These are phyloP conservation scores for Mycosarcoma mackinlayi DNA, from an alignment of 1,284 basidiomycete species.

Conservation along the genomic window DNA sequence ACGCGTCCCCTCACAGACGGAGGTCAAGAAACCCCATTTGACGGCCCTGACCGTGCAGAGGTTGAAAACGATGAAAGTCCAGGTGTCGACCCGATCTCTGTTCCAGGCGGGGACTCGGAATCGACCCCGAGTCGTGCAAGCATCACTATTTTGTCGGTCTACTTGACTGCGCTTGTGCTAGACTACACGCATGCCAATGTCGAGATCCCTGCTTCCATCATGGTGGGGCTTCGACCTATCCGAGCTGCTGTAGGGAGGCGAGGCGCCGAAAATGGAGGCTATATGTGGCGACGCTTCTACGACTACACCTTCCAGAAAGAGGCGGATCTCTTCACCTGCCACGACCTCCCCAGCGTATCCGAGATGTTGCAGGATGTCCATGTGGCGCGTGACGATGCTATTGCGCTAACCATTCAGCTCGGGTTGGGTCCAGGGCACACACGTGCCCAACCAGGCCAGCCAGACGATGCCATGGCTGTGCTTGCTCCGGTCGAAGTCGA, in stretches of 20 bases:
- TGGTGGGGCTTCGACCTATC: conserved; percentile 51
- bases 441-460: not conserved
- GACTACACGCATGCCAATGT: conserved; percentile 50
- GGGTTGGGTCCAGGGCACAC: conserved; percentile 49
- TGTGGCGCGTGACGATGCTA: conserved; percentile 44
- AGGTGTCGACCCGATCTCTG: conserved; percentile 5
- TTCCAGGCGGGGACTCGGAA: not conserved
- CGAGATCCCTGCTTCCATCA: conserved; percentile 53
- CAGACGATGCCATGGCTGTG: conserved; percentile 6
- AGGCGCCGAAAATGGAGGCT: conserved; percentile 32
- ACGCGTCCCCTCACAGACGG: conserved; percentile 13
- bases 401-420: conserved; percentile 61
- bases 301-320: conserved; percentile 51
- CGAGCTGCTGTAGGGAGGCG: conserved; percentile 16
- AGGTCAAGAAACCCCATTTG: not conserved
- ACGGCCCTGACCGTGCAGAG: not conserved
- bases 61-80: not conserved
- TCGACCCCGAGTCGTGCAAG: conserved; percentile 4
- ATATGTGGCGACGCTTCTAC: conserved; percentile 50
- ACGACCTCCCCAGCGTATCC: conserved; percentile 52
- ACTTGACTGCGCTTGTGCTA: conserved; percentile 51
- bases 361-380: conserved; percentile 43
- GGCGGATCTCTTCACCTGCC: conserved; percentile 56
- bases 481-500: conserved; percentile 52
- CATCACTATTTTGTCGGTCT: conserved; percentile 57